These are phyloP conservation scores for Beta macrorhiza DNA, from an alignment of 179 eudicot species.

Conservation along the genomic window DNA sequence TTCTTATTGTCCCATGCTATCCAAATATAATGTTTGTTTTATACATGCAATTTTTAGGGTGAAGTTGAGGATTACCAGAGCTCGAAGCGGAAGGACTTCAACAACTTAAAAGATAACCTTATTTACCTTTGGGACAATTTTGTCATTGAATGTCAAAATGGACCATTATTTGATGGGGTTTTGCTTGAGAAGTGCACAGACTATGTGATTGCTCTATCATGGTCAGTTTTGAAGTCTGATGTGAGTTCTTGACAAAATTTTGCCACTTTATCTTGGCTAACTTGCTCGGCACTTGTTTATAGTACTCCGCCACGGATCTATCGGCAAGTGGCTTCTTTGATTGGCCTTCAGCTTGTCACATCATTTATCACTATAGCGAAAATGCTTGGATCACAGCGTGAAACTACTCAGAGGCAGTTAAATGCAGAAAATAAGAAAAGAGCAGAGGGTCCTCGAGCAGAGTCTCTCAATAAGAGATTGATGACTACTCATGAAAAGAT, in stretches of 20 bases:
- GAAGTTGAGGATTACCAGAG: constrained; percentile 89
- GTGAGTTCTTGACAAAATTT: constrained; percentile 7
- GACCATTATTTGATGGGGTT: constrained; percentile 81
- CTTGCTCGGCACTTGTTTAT: constrained; percentile 28
- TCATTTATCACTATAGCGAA: constrained; percentile 80
- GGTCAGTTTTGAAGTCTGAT: constrained; percentile 43
- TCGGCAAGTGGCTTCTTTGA: constrained; percentile 83
- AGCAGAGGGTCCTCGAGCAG: constrained; percentile 79
- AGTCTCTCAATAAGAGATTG: constrained; percentile 79
- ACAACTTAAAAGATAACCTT: constrained; percentile 82
- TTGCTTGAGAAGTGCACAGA: constrained; percentile 89
- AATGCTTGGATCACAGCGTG: constrained; percentile 83
- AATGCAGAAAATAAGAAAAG: constrained; percentile 84
- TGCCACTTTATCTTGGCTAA: constrained; percentile 23
- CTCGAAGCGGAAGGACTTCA: constrained; percentile 80
- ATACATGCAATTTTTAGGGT: constrained; percentile 48
- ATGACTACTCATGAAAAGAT: constrained; percentile 81
- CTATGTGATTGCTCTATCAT: constrained; percentile 93
- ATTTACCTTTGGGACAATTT: constrained; percentile 81
- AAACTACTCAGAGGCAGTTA: constrained; percentile 95
- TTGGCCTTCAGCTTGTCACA: constrained; percentile 94
- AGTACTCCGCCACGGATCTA: constrained; percentile 95
- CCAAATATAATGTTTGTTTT: constrained; percentile 33
- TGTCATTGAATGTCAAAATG: constrained; percentile 83
- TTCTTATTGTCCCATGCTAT: background rate